Conservation (phyloP, 345 rosid genomes). For the Gossypium turneri region DNA sequence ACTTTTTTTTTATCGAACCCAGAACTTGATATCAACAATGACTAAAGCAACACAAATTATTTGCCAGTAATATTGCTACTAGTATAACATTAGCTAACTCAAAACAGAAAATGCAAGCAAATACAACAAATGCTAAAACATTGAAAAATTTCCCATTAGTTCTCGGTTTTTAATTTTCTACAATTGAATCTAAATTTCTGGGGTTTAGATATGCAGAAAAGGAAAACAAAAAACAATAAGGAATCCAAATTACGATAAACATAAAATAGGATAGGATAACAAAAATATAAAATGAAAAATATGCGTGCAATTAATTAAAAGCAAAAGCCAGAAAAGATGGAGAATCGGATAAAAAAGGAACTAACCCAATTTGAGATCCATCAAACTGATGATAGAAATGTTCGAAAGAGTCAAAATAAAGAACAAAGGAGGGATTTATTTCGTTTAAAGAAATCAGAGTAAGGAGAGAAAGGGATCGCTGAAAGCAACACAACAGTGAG, state of each 20-base stretch:
- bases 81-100: neutral
- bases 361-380: constrained; percentile 1
- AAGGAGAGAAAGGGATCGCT: neutral
- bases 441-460: no score
- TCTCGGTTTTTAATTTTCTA: neutral
- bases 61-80: neutral
- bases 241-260: neutral
- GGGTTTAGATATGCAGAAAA: neutral
- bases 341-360: neutral
- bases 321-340: neutral
- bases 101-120: neutral
- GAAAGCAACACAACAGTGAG: neutral
- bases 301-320: neutral
- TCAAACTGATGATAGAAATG: neutral
- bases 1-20: neutral
- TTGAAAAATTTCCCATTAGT: neutral
- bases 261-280: neutral
- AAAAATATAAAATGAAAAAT: neutral
- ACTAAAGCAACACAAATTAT: no score
- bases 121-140: neutral
- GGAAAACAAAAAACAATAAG: neutral
- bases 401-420: neutral
- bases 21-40: no score
- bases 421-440: neutral
- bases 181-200: neutral